phyloP scores from a whole-genome alignment of 306 rosid genomes.

The Corylus americana region DNA sequence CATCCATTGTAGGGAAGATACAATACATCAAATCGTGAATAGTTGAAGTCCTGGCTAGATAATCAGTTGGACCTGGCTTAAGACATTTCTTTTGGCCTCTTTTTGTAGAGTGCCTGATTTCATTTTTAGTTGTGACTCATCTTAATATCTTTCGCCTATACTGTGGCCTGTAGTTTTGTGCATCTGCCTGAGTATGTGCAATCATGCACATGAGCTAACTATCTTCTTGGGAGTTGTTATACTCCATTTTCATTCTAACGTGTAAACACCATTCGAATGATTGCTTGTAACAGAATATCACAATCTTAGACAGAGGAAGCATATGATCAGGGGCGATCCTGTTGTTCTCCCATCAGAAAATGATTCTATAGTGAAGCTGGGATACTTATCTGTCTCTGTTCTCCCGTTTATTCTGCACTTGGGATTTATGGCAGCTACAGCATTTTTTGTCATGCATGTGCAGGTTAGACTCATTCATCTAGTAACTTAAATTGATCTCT shows the following conservation, averaged over 20 bases:
- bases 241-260: background rate
- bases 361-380: conserved; percentile 34
- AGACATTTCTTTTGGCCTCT: background rate
- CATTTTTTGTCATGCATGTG: conserved; percentile 87
- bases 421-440: conserved; percentile 81
- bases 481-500: background rate
- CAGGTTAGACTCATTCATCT: conserved; percentile 57
- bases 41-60: background rate
- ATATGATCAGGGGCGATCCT: conserved; percentile 21
- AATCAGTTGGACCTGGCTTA: background rate
- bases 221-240: background rate
- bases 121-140: background rate
- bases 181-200: background rate
- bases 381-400: conserved; percentile 66
- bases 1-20: background rate
- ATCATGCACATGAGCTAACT: background rate
- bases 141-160: background rate
- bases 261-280: conserved; percentile 10
- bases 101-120: background rate
- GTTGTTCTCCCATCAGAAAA: conserved; percentile 32
- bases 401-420: conserved; percentile 80
- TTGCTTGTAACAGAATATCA: conserved; percentile 44
- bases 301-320: conserved; percentile 58
- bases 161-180: background rate
- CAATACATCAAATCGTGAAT: background rate